phyloP scores from a whole-genome alignment of 306 rosid genomes.

The Lathyrus tuberosus region DNA sequence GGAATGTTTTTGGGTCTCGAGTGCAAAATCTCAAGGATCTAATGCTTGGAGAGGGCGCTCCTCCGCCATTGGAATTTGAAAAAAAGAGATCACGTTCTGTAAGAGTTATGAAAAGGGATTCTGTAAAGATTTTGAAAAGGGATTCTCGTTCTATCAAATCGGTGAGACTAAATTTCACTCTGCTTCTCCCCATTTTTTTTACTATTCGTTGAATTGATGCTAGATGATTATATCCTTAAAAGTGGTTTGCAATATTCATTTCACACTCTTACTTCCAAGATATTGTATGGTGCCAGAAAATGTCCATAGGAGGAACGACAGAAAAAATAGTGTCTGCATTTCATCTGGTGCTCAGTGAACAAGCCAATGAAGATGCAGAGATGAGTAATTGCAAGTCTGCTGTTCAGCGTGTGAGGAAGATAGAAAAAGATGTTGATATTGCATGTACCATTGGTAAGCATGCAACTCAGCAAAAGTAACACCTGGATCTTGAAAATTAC shows the following conservation, averaged over 20 bases:
- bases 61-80: conserved; percentile 71
- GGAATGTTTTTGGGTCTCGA: conserved; percentile 86
- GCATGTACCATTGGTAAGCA: conserved; percentile 68
- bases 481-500: conserved; percentile 34
- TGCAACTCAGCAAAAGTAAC: conserved; percentile 18
- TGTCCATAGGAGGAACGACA: conserved; percentile 80
- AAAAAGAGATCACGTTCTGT: conserved; percentile 81
- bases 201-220: conserved; percentile 24
- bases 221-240: conserved; percentile 20
- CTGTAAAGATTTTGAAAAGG: conserved; percentile 72
- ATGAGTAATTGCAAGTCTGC: conserved; percentile 81
- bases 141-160: conserved; percentile 85
- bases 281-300: conserved; percentile 61
- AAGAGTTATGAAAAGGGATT: conserved; percentile 73
- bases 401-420: conserved; percentile 71
- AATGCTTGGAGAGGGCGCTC: conserved; percentile 78
- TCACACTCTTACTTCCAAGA: conserved; percentile 15
- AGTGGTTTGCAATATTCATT: conserved; percentile 30
- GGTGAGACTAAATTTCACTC: conserved; percentile 50
- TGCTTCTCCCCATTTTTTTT: conserved; percentile 7
- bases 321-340: conserved; percentile 92
- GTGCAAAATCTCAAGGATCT: conserved; percentile 68
- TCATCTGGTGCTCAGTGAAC: conserved; percentile 77
- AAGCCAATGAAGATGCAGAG: conserved; percentile 72
- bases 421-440: conserved; percentile 75